These are phyloP conservation scores for Sequoiadendron giganteum DNA, from an alignment of 75 land plant species.

Conservation along the genomic window DNA sequence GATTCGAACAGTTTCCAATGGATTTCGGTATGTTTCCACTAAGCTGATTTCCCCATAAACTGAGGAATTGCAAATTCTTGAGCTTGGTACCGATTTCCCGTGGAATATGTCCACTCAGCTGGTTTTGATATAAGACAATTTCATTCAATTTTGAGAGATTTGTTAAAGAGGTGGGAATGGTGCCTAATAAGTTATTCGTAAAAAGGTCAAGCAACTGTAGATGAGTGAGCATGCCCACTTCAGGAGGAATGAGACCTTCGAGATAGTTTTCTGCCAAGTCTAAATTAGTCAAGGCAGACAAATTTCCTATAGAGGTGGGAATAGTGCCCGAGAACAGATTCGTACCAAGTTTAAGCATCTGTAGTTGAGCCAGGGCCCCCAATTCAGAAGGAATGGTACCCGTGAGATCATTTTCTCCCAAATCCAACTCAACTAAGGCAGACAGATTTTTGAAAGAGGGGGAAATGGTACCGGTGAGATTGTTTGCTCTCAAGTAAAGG, in stretches of 20 bases:
- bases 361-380: not conserved
- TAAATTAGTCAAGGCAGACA: not conserved
- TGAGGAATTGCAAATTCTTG: too few relatives aligned
- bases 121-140: too few relatives aligned
- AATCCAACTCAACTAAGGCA: not conserved
- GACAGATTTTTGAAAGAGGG: not conserved
- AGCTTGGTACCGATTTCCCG: too few relatives aligned
- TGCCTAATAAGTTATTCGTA: too few relatives aligned
- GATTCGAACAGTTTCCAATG: too few relatives aligned
- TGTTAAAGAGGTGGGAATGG: too few relatives aligned
- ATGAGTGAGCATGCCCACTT: too few relatives aligned
- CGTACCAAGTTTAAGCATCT: not conserved
- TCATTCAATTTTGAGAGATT: too few relatives aligned
- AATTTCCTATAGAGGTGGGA: not conserved
- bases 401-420: slow-evolving; percentile 17
- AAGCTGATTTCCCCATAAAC: too few relatives aligned
- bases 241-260: not conserved
- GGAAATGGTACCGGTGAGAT: not conserved
- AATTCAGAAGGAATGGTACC: slow-evolving; percentile 23
- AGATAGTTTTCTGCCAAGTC: not conserved
- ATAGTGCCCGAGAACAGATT: not conserved
- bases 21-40: too few relatives aligned
- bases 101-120: too few relatives aligned
- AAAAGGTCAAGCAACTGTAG: too few relatives aligned
- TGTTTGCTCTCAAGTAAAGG: not conserved